phyloP scores from a whole-genome alignment of 441 rosid species.

The Erodium texanum region DNA sequence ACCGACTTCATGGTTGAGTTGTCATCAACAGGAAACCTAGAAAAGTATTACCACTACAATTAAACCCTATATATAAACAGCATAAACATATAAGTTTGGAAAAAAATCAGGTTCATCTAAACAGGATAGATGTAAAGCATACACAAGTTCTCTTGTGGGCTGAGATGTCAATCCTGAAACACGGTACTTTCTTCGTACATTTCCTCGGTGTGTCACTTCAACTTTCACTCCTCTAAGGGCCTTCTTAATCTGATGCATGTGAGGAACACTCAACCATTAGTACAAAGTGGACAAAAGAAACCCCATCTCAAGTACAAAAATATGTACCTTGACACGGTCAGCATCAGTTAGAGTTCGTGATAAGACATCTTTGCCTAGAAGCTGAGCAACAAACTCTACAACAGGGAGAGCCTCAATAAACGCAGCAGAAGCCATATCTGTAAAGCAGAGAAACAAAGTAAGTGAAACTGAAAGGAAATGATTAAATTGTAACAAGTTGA shows the following conservation, averaged over 20 bases:
- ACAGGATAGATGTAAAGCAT: conserved; percentile 19
- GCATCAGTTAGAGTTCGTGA: conserved; percentile 85
- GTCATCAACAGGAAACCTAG: conserved; percentile 95
- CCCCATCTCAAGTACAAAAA: conserved; percentile 2
- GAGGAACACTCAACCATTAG: conserved; percentile 15
- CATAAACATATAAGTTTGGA: no score
- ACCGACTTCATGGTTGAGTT: conserved; percentile 90
- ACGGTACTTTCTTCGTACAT: conserved; percentile 83
- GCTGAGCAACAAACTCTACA: conserved; percentile 83
- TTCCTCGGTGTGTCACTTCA: conserved; percentile 90
- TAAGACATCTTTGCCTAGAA: conserved; percentile 70
- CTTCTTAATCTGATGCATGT: conserved; percentile 57
- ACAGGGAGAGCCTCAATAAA: conserved; percentile 99
- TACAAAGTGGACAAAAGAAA: conserved; percentile 10
- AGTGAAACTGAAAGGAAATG: background rate
- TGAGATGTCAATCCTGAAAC: conserved; percentile 95
- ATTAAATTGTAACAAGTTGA: background rate
- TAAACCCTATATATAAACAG: no score
- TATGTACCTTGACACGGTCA: conserved; percentile 77
- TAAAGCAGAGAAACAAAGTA: background rate
- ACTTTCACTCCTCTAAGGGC: conserved; percentile 96
- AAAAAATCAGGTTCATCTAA: no score
- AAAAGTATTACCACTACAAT: conserved; percentile 3
- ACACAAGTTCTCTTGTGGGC: conserved; percentile 96
- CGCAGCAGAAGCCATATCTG: conserved; percentile 97